These are phyloP conservation scores for Emydomyces testavorans DNA, from an alignment of 2,329 filamentous ascomycete genomes.

Conservation along the genomic window DNA sequence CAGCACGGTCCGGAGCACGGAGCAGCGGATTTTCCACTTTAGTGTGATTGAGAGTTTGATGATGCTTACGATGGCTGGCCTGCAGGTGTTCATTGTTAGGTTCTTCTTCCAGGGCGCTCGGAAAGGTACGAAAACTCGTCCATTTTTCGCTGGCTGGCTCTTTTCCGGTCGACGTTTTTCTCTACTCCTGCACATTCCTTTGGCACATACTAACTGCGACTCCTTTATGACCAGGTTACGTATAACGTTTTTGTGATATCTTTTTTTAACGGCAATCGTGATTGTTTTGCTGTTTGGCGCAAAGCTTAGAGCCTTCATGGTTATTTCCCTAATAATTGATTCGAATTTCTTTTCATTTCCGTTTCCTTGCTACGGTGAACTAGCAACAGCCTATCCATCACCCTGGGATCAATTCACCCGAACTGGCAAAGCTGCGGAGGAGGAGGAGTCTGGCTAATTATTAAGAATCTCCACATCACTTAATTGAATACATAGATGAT, in stretches of 20 bases:
- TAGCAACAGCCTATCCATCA: too few species aligned
- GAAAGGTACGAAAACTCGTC: conserved; percentile 42
- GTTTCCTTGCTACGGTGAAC: too few species aligned
- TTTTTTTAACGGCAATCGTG: conserved; percentile 2
- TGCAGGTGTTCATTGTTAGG: conserved; percentile 93
- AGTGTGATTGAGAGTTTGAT: conserved; percentile 83
- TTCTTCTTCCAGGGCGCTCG: conserved; percentile 95
- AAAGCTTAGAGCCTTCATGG: not conserved
- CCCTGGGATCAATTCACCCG: too few species aligned
- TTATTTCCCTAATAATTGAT: too few species aligned
- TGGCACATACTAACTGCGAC: conserved; percentile 5
- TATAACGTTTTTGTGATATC: conserved; percentile 10
- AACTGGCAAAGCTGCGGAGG: too few species aligned
- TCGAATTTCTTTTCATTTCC: not conserved
- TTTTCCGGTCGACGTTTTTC: too few species aligned
- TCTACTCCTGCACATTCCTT: not conserved
- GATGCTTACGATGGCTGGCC: conserved; percentile 86
- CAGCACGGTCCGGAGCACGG: conserved; percentile 91
- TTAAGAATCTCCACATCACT: too few species aligned
- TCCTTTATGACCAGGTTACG: conserved; percentile 7
- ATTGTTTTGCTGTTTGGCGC: not conserved
- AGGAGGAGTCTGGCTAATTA: too few species aligned
- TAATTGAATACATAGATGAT: too few species aligned
- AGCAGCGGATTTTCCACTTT: conserved; percentile 93
- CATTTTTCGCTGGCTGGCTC: too few species aligned